Base-by-base conservation (phyloP, 768 basidiomycete genomes). In the Naganishia vaughanmartiniae region DNA sequence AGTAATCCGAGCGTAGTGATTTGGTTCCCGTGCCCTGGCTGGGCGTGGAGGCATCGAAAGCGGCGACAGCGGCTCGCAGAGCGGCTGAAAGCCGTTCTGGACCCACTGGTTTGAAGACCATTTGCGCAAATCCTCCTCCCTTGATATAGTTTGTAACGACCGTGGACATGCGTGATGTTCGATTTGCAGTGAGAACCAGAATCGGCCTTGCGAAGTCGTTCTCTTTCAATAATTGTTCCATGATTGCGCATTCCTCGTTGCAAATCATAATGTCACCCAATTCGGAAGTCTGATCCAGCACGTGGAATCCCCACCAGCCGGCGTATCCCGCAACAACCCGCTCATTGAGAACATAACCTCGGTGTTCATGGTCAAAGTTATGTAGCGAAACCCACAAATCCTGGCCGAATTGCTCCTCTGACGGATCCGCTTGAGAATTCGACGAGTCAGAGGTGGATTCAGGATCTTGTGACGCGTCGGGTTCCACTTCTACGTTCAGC, bases 41-140 rank as follows among this genome's bases (percentile, higher is more conserved):
- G 6, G 71, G 65, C 21, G 71, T 67, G 17, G 65, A 67, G 9
- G 39, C 15, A 19, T 67, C 58, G 10, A 87, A 81, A 5, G 85
- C 83, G 77, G 87, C 85, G 30, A 89, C 69, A 77, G 86, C 85
- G 12, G 89, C 85, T 75, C 88, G 88, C 70, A 94, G 82, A 28
- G 87, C 85, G 6, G 84, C 79, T 31, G 87, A 85, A 68, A 95
- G 84, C 26, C 89, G 87, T 54, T 87, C 86, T 3, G 93, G 93
- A 2, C 93, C 92, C 30, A 88, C 88, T 12, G 93, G 93, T 79
- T 96, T 97, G 85, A 89, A 90, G 15, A 94, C 82, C 28, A 92
- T 84, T n/a, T 90, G 88, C 80, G 90, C 92, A 80, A 91, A 90
- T 31, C 93, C 93, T 11, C 93, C 93, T 14, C 88, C 86, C 53